Conservation (phyloP, 2,329 filamentous ascomycete genomes). For the Cordyceps fumosorosea region DNA sequence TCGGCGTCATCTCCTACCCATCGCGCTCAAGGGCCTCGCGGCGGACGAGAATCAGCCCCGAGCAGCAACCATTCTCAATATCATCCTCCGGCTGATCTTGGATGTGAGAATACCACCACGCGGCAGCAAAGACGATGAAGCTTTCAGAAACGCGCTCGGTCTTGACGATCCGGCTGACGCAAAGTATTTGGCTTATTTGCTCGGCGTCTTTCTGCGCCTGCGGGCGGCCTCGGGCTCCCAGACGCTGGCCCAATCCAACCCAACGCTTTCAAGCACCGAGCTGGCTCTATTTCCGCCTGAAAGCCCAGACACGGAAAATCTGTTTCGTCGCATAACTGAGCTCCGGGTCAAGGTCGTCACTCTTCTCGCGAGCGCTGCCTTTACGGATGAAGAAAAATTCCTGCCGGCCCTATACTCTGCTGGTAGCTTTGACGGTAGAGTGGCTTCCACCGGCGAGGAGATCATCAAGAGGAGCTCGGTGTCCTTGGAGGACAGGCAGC, state of each 20-base stretch:
- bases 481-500: slow-evolving; percentile 60
- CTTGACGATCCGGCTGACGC: slow-evolving; percentile 64
- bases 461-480: slow-evolving; percentile 74
- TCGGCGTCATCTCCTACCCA: slow-evolving; percentile 65
- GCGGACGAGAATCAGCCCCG: slow-evolving; percentile 25
- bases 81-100: slow-evolving; percentile 70
- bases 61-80: slow-evolving; percentile 64
- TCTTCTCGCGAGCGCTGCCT: slow-evolving; percentile 78
- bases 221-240: slow-evolving; percentile 24
- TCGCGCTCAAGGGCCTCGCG: slow-evolving; percentile 27
- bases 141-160: slow-evolving; percentile 59
- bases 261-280: slow-evolving; percentile 26
- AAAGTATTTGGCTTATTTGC: slow-evolving; percentile 63
- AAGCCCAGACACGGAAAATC: slow-evolving; percentile 57
- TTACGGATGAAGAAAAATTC: slow-evolving; percentile 76
- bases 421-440: slow-evolving; percentile 71
- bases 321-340: slow-evolving; percentile 32
- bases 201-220: slow-evolving; percentile 63
- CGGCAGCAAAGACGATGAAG: slow-evolving; percentile 70
- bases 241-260: slow-evolving; percentile 27
- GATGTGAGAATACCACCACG: slow-evolving; percentile 66
- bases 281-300: slow-evolving; percentile 25
- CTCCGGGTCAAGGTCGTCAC: slow-evolving; percentile 54
- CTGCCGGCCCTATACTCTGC: slow-evolving; percentile 78
- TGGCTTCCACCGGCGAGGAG: slow-evolving; percentile 82